phyloP scores from a whole-genome alignment of 768 basidiomycete genomes.

The Roridomyces roridus region DNA sequence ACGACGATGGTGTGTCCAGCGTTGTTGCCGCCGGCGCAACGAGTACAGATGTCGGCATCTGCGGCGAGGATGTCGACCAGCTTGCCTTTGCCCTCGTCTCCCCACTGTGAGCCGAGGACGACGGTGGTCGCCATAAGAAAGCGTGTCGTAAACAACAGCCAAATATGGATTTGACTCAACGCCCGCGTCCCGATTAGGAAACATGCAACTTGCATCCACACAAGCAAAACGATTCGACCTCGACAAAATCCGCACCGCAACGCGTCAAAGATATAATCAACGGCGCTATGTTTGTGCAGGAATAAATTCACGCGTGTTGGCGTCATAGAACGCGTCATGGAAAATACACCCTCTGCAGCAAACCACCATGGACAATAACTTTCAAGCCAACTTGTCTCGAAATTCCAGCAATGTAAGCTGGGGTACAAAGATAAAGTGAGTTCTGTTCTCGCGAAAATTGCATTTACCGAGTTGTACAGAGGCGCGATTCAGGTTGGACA shows the following conservation, averaged over 20 bases:
- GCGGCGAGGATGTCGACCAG: slow-evolving; percentile 95
- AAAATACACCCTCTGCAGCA: background rate
- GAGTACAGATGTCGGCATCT: slow-evolving; percentile 89
- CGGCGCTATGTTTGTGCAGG: no score
- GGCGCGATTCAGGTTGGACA: slow-evolving; percentile 24
- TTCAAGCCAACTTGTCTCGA: no score
- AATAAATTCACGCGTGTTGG: no score
- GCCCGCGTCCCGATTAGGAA: no score
- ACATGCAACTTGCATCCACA: no score
- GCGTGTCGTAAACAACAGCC: no score
- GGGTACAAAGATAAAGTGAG: slow-evolving; percentile 18
- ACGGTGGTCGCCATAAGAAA: slow-evolving; percentile 55
- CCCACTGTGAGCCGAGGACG: slow-evolving; percentile 91
- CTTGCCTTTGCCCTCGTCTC: slow-evolving; percentile 94
- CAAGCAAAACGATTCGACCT: no score
- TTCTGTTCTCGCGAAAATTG: background rate
- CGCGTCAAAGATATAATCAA: no score
- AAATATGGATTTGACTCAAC: no score
- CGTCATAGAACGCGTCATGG: no score
- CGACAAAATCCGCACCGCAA: no score
- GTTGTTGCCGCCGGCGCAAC: slow-evolving; percentile 98
- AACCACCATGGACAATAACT: background rate
- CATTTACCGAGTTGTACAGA: background rate
- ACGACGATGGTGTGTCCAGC: slow-evolving; percentile 98
- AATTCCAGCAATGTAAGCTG: slow-evolving; percentile 19